phyloP scores from a whole-genome alignment of 306 rosid genomes.

The Dalbergia oliveri region DNA sequence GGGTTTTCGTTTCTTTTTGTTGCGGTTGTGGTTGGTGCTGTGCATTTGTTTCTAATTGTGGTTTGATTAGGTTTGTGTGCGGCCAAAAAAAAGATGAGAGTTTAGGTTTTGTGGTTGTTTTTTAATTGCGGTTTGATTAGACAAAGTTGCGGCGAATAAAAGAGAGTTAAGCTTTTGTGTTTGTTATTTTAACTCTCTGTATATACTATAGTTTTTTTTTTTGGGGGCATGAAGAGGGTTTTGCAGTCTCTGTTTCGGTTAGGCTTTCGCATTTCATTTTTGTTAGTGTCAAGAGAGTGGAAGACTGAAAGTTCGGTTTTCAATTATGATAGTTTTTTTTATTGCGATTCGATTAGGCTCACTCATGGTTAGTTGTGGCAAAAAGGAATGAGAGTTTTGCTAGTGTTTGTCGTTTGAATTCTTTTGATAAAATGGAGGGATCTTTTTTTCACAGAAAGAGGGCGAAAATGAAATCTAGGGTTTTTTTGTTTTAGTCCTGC shows the following conservation, averaged over 20 bases:
- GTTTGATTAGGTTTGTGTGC: background rate
- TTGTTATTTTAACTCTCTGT: background rate
- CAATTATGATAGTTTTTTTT: background rate
- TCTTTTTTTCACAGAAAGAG: too few species aligned
- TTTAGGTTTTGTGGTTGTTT: background rate
- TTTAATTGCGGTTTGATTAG: background rate
- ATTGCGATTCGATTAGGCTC: background rate
- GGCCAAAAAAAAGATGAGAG: too few species aligned
- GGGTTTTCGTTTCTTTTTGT: too few species aligned
- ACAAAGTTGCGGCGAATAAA: background rate
- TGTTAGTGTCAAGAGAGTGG: background rate
- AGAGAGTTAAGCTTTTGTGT: background rate
- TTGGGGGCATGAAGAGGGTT: too few species aligned
- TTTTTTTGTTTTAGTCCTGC: too few species aligned
- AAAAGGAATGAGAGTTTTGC: too few species aligned
- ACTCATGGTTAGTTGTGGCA: background rate
- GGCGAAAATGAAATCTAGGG: too few species aligned
- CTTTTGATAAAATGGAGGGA: background rate
- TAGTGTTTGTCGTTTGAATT: background rate
- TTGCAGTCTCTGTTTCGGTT: background rate
- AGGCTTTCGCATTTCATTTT: background rate
- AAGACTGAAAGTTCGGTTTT: background rate
- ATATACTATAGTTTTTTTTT: too few species aligned
- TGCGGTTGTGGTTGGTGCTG: background rate
- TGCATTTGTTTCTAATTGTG: background rate